Evolutionary conservation across 2,329 filamentous ascomycete species (phyloP).

Genomic region (Dryadomyces sulphureus): DNA sequence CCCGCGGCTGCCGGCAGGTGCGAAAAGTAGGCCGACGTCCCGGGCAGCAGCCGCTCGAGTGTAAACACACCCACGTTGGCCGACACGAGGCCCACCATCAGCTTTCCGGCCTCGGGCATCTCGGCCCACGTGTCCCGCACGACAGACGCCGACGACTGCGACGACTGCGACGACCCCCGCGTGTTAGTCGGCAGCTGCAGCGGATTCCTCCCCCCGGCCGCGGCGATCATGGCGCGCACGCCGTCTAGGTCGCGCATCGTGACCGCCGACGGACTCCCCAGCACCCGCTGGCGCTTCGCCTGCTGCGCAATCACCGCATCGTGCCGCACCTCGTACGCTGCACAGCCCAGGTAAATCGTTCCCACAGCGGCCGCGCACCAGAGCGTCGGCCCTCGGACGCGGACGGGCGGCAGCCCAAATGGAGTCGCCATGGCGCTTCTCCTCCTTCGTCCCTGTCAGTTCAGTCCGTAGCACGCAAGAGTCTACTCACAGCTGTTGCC

Average conservation of each 20-base stretch:
- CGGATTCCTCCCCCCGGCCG: neutral
- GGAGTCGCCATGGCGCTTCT: neutral
- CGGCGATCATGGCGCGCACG: neutral
- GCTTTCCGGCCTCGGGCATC: constrained; percentile 7
- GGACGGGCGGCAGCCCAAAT: constrained; percentile 9
- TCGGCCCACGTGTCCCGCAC: constrained; percentile 6
- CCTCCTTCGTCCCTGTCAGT: neutral
- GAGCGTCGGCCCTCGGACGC: constrained; percentile 9
- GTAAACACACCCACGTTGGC: constrained; percentile 10
- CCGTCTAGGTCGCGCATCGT: neutral
- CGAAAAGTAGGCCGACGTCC: constrained; percentile 7
- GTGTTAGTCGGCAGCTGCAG: neutral
- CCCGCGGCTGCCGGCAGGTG: constrained; percentile 8
- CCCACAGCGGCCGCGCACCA: constrained; percentile 11
- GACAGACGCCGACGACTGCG: constrained; percentile 2
- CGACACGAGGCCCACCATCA: constrained; percentile 9
- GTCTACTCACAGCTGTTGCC: neutral
- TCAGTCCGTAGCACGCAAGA: neutral
- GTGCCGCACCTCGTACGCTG: constrained; percentile 9
- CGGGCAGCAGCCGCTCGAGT: constrained; percentile 9
- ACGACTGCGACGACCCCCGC: neutral
- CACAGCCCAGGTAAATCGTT: constrained; percentile 8
- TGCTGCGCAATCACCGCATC: constrained; percentile 8
- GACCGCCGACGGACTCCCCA: neutral
- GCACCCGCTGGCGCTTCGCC: constrained; percentile 1